A percentile compares a stretch with the other conserved stretches of the same genome.
These are phyloP conservation scores for Chaetomiaceae sp. DNA, from an alignment of 2,329 filamentous ascomycete species.

Conservation along the genomic window DNA sequence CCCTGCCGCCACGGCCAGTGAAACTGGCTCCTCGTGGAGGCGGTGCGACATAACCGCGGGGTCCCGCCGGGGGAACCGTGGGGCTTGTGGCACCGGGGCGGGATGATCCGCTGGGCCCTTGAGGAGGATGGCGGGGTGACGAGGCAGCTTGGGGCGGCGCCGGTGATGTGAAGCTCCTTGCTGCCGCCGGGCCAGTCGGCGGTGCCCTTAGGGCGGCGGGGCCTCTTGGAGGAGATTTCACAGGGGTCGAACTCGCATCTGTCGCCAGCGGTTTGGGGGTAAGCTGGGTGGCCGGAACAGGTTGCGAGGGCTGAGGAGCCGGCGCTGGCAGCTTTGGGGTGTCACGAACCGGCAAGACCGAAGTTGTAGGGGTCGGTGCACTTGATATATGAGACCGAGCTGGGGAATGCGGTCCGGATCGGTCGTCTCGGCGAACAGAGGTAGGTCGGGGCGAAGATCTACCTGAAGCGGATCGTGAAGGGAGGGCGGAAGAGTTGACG, in stretches of 20 bases:
- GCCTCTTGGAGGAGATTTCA: conserved; percentile 50
- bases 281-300: conserved; percentile 8
- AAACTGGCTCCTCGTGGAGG: conserved; percentile 44
- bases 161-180: conserved; percentile 38
- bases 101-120: conserved; percentile 33
- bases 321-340: conserved; percentile 15
- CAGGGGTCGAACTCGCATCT: conserved; percentile 30
- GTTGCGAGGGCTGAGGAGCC: conserved; percentile 11
- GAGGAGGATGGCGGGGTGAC: conserved; percentile 32
- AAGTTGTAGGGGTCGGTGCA: conserved; percentile 11
- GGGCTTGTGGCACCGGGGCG: conserved; percentile 42
- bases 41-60: conserved; percentile 50
- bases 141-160: conserved; percentile 27
- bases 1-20: conserved; percentile 40
- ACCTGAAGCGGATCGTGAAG: conserved; percentile 48
- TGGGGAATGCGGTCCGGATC: conserved; percentile 45
- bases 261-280: conserved; percentile 22
- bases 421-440: conserved; percentile 42
- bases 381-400: conserved; percentile 32
- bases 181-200: conserved; percentile 42
- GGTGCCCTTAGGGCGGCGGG: conserved; percentile 51
- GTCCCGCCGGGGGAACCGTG: conserved; percentile 49
- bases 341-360: conserved; percentile 14
- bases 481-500: conserved; percentile 46
- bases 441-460: conserved; percentile 50